Evolutionary conservation across 352 stramenopile species (phyloP).

Genomic region (Saprolegnia diclina): DNA sequence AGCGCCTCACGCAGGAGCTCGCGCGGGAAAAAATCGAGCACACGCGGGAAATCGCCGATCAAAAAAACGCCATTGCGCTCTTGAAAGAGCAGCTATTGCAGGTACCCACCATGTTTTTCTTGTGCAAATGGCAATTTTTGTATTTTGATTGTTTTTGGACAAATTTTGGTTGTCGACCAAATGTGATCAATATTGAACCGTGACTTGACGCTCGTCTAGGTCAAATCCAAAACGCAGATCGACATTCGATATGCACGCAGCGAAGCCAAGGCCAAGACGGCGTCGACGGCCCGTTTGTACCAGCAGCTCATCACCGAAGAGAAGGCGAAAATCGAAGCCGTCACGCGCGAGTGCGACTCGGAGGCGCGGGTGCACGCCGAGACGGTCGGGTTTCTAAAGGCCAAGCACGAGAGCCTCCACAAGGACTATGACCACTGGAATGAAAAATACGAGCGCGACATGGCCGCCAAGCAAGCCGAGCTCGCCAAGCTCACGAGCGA

Average conservation of each 20-base stretch:
- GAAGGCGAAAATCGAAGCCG: conserved; percentile 55
- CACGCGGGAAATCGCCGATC: conserved; percentile 65
- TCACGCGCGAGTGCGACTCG: conserved; percentile 51
- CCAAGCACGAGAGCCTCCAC: conserved; percentile 67
- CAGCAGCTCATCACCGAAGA: conserved; percentile 76
- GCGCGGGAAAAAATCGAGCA: conserved; percentile 70
- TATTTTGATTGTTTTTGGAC: background rate
- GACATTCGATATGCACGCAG: conserved; percentile 74
- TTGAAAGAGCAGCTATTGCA: conserved; percentile 79
- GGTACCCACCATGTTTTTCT: background rate
- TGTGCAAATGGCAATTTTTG: too few species aligned
- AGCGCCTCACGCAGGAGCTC: conserved; percentile 75
- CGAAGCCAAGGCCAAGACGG: conserved; percentile 81
- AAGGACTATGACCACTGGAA: conserved; percentile 64
- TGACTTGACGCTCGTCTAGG: conserved; percentile 27
- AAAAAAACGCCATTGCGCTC: conserved; percentile 57
- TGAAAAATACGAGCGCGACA: conserved; percentile 74
- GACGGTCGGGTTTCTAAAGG: conserved; percentile 68
- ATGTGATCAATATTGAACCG: background rate
- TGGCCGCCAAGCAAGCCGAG: conserved; percentile 61
- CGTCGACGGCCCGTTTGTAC: conserved; percentile 68
- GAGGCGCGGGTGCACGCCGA: conserved; percentile 74
- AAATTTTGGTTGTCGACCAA: background rate
- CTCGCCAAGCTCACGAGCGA: conserved; percentile 52
- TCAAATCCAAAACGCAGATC: conserved; percentile 82